Evolutionary conservation across 495 filamentous ascomycete species (phyloP).

Genomic region (Tuber calosporum): DNA sequence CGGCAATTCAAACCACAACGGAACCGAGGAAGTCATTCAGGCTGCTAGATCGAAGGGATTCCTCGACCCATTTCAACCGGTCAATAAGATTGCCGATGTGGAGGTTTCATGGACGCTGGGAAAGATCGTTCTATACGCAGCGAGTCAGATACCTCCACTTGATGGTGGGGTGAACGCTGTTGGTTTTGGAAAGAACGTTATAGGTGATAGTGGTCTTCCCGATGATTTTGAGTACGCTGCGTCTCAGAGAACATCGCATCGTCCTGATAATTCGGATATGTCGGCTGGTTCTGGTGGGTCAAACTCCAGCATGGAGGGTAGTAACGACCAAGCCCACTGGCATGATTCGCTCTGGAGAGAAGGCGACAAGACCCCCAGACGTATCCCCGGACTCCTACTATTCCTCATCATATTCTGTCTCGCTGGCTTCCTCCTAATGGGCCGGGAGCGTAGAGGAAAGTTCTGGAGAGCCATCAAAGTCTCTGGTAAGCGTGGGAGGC

Average conservation of each 20-base stretch:
- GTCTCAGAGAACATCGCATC: conserved; percentile 23
- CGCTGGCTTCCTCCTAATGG: conserved; percentile 55
- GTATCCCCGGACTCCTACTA: conserved; percentile 65
- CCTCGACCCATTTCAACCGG: conserved; percentile 80
- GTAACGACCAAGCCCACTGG: conserved; percentile 59
- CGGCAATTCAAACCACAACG: conserved; percentile 53
- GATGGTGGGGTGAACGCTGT: conserved; percentile 55
- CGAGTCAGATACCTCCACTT: conserved; percentile 71
- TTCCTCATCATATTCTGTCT: conserved; percentile 66
- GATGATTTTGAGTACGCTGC: conserved; percentile 80
- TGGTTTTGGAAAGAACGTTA: conserved; percentile 77
- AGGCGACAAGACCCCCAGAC: conserved; percentile 53
- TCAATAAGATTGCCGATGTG: conserved; percentile 82
- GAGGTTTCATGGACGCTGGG: conserved; percentile 99
- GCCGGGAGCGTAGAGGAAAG: conserved; percentile 62
- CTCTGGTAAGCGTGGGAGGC: conserved; percentile 48
- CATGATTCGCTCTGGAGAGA: conserved; percentile 61
- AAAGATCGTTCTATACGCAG: conserved; percentile 95
- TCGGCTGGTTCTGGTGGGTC: conserved; percentile 27
- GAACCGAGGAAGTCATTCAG: conserved; percentile 58
- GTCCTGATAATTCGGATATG: conserved; percentile 39
- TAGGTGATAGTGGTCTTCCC: conserved; percentile 48
- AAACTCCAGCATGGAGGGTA: conserved; percentile 46
- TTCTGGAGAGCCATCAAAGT: conserved; percentile 55
- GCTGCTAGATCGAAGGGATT: conserved; percentile 72